Evolutionary conservation across 768 basidiomycete genomes (phyloP).

Genomic region (Piloderma croceum): DNA sequence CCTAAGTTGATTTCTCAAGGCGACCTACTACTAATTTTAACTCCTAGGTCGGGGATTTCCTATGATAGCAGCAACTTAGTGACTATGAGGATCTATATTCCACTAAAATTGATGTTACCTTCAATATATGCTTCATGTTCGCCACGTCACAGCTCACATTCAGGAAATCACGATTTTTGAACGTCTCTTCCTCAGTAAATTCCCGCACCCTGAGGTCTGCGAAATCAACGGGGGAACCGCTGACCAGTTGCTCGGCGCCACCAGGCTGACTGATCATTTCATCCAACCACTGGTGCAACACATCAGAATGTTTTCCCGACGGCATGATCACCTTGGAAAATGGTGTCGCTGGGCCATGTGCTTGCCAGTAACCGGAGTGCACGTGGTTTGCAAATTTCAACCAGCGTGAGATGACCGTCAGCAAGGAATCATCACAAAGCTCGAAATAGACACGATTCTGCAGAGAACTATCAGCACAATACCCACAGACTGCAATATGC

Average conservation of each 20-base stretch:
- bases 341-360: background rate
- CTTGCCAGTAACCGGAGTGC: background rate
- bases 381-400: constrained; percentile 1
- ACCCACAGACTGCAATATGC: too few species aligned
- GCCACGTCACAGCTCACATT: too few species aligned
- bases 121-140: too few species aligned
- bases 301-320: constrained; percentile 9
- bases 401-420: constrained; percentile 5
- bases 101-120: too few species aligned
- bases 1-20: too few species aligned
- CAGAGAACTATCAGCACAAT: background rate
- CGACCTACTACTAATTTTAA: too few species aligned
- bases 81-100: too few species aligned
- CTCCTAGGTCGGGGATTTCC: too few species aligned
- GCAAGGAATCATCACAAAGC: constrained; percentile 20
- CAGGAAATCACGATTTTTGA: constrained; percentile 32
- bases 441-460: background rate
- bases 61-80: too few species aligned
- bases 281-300: constrained; percentile 30
- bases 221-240: constrained; percentile 20
- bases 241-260: constrained; percentile 15
- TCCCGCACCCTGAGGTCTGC: constrained; percentile 36
- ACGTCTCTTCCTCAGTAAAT: constrained; percentile 33
- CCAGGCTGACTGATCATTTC: constrained; percentile 23
- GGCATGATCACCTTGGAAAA: background rate